phyloP scores from a whole-genome alignment of 2,329 filamentous ascomycete species.

The Magnaporthiopsis rhizophila region DNA sequence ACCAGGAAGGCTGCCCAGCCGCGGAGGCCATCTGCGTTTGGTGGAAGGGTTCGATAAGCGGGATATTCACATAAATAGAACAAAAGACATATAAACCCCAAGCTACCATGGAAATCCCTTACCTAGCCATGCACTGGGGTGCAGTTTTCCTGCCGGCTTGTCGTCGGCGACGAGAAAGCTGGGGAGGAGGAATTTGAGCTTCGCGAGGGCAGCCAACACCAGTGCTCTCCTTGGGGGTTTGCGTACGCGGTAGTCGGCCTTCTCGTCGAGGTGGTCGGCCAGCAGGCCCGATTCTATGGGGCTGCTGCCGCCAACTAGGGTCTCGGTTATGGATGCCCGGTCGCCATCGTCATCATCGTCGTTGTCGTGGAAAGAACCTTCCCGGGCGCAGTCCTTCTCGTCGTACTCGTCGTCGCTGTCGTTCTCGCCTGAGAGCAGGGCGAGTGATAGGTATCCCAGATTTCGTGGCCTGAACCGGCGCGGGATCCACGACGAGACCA shows the following conservation, averaged over 20 bases:
- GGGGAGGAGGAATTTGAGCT: background rate
- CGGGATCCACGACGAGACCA: background rate
- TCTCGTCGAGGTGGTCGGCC: background rate
- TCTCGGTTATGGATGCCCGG: background rate
- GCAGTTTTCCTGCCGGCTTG: background rate
- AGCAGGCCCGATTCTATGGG: slow-evolving; percentile 1
- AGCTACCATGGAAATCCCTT: background rate
- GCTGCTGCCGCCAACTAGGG: slow-evolving; percentile 1
- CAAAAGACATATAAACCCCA: too few species aligned
- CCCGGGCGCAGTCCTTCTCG: background rate
- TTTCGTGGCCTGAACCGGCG: slow-evolving; percentile 1
- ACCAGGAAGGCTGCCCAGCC: slow-evolving; percentile 49
- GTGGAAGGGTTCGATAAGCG: background rate
- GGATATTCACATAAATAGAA: background rate
- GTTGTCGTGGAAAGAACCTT: too few species aligned
- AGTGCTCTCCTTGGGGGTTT: background rate
- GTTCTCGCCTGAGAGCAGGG: background rate
- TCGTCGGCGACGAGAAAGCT: slow-evolving; percentile 5
- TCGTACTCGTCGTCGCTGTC: slow-evolving; percentile 1
- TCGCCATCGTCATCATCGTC: background rate
- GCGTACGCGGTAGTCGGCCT: background rate
- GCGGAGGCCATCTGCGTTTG: slow-evolving; percentile 39
- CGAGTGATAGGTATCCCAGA: slow-evolving; percentile 1
- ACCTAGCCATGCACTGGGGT: slow-evolving; percentile 8
- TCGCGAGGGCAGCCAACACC: background rate